A percentile compares a stretch with the other conserved stretches of the same genome.
Evolutionary conservation across 306 rosid genomes (phyloP).

Genomic region (Sechiopsis laciniata): DNA sequence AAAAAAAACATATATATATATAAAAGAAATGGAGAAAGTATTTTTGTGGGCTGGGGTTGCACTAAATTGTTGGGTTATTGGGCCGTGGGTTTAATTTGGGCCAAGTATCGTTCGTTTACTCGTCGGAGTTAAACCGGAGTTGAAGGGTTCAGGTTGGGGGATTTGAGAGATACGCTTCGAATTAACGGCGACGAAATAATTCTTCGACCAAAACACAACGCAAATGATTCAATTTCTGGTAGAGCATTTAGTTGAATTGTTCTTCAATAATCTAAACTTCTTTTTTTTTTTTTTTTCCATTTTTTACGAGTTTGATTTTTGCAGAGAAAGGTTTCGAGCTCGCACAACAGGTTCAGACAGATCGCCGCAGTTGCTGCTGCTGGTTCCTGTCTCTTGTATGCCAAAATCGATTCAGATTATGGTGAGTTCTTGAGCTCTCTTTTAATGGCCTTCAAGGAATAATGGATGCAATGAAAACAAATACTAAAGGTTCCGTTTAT

Average conservation of each 20-base stretch:
- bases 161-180: not conserved
- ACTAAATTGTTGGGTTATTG: not conserved
- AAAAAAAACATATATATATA: too few relatives aligned
- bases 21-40: too few relatives aligned
- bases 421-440: conserved; percentile 29
- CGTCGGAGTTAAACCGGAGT: not conserved
- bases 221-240: conserved; percentile 37
- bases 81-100: not conserved
- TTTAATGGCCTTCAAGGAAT: too few relatives aligned
- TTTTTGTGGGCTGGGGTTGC: too few relatives aligned
- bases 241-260: conserved; percentile 7
- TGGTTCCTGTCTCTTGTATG: conserved; percentile 38
- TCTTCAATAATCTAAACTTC: not conserved
- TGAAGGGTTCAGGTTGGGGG: not conserved
- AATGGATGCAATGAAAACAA: too few relatives aligned
- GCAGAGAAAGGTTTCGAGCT: conserved; percentile 37
- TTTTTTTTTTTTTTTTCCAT: not conserved
- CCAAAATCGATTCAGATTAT: conserved; percentile 10
- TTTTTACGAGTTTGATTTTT: not conserved
- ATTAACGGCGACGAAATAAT: not conserved
- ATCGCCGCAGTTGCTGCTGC: conserved; percentile 37
- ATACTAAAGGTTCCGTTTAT: not conserved
- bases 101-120: not conserved
- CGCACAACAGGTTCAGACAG: conserved; percentile 26
- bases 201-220: not conserved